Evolutionary conservation across 164 flowering plant genomes (phyloP).

Genomic region (Piper betle): DNA sequence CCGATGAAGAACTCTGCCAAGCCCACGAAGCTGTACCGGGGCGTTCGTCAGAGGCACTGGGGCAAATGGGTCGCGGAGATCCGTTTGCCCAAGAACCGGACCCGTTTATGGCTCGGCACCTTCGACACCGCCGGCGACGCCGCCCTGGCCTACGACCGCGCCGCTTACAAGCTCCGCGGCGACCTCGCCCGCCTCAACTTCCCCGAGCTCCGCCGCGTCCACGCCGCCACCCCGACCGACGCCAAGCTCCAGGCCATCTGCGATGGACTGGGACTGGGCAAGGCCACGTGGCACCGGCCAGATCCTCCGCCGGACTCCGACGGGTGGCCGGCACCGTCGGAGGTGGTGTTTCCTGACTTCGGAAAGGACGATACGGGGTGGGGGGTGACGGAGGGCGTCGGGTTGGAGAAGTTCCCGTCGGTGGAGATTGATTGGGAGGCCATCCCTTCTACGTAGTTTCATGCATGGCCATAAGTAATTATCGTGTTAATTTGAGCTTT

Average conservation of each 20-base stretch:
- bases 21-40: conserved; percentile 80
- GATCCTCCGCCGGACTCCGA: conserved; percentile 5
- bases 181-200: conserved; percentile 78
- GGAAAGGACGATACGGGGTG: background rate
- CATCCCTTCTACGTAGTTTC: conserved; percentile 19
- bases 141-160: conserved; percentile 85
- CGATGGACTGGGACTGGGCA: conserved; percentile 30
- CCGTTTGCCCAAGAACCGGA: conserved; percentile 71
- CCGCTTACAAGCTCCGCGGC: conserved; percentile 88
- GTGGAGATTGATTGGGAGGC: conserved; percentile 79
- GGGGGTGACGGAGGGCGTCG: conserved; percentile 25
- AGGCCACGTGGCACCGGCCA: conserved; percentile 9
- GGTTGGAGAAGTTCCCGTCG: conserved; percentile 58
- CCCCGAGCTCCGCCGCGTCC: conserved; percentile 55
- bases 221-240: conserved; percentile 32
- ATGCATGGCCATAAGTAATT: background rate
- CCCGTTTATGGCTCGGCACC: conserved; percentile 89
- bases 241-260: conserved; percentile 87
- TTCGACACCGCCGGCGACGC: conserved; percentile 93
- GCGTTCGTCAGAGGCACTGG: conserved; percentile 91
- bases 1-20: conserved; percentile 58
- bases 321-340: no score
- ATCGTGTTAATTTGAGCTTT: no score
- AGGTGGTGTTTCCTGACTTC: no score
- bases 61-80: conserved; percentile 98